Base-by-base conservation (phyloP, 164 flowering plant genomes). In the Vitis vinifera region DNA sequence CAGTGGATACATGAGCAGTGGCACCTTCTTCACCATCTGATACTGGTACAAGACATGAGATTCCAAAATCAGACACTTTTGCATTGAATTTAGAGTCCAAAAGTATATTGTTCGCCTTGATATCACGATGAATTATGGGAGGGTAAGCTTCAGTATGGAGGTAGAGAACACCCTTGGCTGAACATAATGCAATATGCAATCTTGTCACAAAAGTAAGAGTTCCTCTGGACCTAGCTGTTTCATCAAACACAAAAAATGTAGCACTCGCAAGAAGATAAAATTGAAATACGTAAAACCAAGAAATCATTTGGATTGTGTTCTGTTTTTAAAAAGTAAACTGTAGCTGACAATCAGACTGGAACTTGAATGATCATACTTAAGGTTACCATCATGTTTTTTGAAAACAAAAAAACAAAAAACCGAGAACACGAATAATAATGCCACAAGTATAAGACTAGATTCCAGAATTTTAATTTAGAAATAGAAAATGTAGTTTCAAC, bases 111-210 rank as follows among this genome's bases (percentile, higher is more conserved):
- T 64, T 82, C 23, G 85, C 79, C 68, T 82, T 82, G 72, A 82
- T 78, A 64, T 82, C 85, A 10, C 83, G 73, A 66, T 80, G 85
- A 62, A 82, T 71, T 73, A 82, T 73, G 5, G 83, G 81, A 1
- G 83, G 85, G 57, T 78, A 31, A 12, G 81, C 85, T 71, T 82
- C 85, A 37, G 77, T 77, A 30, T 82, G 85, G 58, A 82, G 83
- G 66, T 80, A 82, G 31, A 75, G 80, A 11, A 82, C 73, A 66
- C 83, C 85, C 71, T 73, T 75, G 12, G 83, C 79, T 31, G 85
- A 67, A 62, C 66, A 79, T 52, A 82, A 61, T 50, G 83, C 83
- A 31, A 82, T 75, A 10, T 67, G 73, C 64, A 82, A 55, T 62
- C 86, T 80, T 75, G 55, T 71, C 1, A 51, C 14, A 66, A 82